Base-by-base conservation (phyloP, 2,329 filamentous ascomycete genomes). In the Calycina marina region DNA sequence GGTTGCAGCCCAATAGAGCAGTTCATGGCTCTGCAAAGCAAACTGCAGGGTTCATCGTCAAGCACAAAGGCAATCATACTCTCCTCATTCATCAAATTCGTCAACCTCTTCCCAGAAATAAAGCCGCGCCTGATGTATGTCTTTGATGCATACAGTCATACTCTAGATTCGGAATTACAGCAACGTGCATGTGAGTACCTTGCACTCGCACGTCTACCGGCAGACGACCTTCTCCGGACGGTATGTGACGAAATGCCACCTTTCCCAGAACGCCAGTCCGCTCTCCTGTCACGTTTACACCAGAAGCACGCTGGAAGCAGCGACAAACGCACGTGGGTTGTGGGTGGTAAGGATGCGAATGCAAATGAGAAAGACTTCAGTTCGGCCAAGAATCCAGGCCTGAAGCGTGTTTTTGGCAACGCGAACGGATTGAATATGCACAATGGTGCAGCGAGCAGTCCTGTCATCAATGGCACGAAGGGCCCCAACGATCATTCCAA, bases 201-300 rank as follows among this genome's bases (percentile, higher is more conserved):
- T 38, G 75, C 80, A 1, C 65, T 98, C 40, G 84, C 85, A 12
- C 86, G 72, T 18, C 67, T 92, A 53, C 80, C 84, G 0, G 84
- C 83, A 0, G 90, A 98, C 48, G 86, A 96, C 43, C 68, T 98
- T 5, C 65, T 98, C 9, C 74, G 90, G 31, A 96, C 90, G 0
- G 77, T 98, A 4, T 93, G 86, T 55, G 90, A 98, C 47, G 90
- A 98, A 55, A 98, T 98, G 92, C 90, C 90, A 2, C 86, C 90
- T 0, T 98, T 96, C 59, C 92, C 90, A 0, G 86, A 98, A 55
- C 69, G 92, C 38, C 77, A 93, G 37, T 96, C 90, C 4, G 88
- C 90, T 2, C 63, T 98, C 16, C 65, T 98, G 8, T 94, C 88
- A 24, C 72, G 90, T 36, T 67, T 98, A 30, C 88, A 98, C 57